Conservation (phyloP, 2,329 filamentous ascomycete species). For the Clarireedia monteithiana region DNA sequence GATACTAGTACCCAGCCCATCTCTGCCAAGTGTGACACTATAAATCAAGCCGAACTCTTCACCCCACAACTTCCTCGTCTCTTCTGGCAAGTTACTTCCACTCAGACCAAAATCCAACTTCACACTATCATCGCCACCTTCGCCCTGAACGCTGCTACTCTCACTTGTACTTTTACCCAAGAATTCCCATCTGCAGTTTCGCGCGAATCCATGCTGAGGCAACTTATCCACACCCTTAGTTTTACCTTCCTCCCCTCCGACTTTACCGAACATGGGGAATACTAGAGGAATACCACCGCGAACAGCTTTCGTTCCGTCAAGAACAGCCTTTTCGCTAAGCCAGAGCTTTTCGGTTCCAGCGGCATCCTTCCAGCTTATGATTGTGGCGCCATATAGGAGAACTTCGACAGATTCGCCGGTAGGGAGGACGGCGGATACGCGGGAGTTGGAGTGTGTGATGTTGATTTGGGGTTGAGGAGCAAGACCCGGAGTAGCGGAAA, state of each 20-base stretch:
- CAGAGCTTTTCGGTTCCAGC: conserved; percentile 77
- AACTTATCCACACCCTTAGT: conserved; percentile 54
- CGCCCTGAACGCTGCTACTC: conserved; percentile 19
- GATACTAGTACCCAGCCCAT: conserved; percentile 70
- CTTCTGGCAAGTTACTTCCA: conserved; percentile 59
- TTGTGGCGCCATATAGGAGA: conserved; percentile 84
- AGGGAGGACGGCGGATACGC: conserved; percentile 72
- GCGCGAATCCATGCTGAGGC: conserved; percentile 91
- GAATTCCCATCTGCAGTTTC: conserved; percentile 86
- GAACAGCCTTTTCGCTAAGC: conserved; percentile 68
- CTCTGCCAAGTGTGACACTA: conserved; percentile 74
- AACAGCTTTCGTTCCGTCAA: conserved; percentile 85
- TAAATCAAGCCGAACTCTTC: conserved; percentile 87
- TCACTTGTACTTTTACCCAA: conserved; percentile 74
- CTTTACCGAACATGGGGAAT: conserved; percentile 88
- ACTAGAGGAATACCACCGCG: conserved; percentile 88
- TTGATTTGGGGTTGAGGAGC: conserved; percentile 71
- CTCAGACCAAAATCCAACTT: conserved; percentile 96
- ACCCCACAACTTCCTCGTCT: conserved; percentile 68
- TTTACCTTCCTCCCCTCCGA: conserved; percentile 69
- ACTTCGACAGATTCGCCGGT: conserved; percentile 82
- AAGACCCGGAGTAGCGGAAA: conserved; percentile 64
- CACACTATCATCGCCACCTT: conserved; percentile 55
- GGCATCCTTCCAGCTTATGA: conserved; percentile 86
- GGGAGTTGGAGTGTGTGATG: conserved; percentile 61